Percentiles rank a stretch among this genome's conserved stretches.
These are phyloP conservation scores for sweet orange (Citrus sinensis) DNA, from an alignment of 345 rosid species.

Conservation along the genomic window DNA sequence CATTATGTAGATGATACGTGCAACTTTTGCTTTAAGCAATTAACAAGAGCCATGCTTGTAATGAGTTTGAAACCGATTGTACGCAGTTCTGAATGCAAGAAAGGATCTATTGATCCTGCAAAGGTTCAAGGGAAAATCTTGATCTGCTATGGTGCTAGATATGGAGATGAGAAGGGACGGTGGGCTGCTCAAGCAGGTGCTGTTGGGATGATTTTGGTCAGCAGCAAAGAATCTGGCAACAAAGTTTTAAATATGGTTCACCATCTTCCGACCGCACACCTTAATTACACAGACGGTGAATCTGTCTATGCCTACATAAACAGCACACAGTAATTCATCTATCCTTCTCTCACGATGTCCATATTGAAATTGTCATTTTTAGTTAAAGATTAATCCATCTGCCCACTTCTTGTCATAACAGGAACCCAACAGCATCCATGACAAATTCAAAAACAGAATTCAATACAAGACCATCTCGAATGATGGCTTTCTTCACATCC, in stretches of 20 bases:
- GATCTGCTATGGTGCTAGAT: conserved; percentile 25
- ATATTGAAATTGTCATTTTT: no score
- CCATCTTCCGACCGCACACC: conserved; percentile 41
- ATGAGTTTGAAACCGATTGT: no score
- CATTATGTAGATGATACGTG: no score
- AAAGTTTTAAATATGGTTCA: conserved; percentile 8
- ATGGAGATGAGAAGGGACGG: conserved; percentile 32
- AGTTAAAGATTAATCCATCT: no score
- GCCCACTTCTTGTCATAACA: background rate
- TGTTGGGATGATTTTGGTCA: conserved; percentile 50
- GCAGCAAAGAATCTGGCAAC: background rate
- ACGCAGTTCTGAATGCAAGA: no score
- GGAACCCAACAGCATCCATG: conserved; percentile 28
- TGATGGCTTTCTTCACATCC: conserved; percentile 35
- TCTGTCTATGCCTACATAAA: no score
- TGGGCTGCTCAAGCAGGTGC: conserved; percentile 43
- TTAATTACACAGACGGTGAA: background rate
- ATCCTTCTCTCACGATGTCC: no score
- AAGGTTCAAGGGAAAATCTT: conserved; percentile 26
- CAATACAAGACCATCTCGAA: conserved; percentile 21
- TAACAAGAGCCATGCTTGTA: no score
- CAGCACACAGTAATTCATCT: no score
- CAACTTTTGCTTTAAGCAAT: no score
- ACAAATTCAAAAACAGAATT: conserved; percentile 10
- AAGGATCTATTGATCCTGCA: no score